Conservation (phyloP, 768 basidiomycete species). For the Pleurotus salmoneostramineus region DNA sequence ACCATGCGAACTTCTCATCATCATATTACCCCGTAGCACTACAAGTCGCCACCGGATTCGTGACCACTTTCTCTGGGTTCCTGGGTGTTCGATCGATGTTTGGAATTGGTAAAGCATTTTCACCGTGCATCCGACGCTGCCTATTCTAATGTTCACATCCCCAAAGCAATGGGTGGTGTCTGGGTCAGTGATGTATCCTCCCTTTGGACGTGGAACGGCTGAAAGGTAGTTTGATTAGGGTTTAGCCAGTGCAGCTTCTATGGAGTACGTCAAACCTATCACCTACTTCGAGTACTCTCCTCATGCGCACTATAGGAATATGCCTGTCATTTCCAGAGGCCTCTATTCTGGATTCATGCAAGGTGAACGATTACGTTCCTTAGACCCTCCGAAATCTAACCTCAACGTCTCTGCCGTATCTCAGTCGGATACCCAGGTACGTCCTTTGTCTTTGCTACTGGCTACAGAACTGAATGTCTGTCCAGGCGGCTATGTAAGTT, state of each 20-base stretch:
- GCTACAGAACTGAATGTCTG: background rate
- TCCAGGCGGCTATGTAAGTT: slow-evolving; percentile 8
- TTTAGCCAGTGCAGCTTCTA: slow-evolving; percentile 14
- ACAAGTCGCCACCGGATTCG: slow-evolving; percentile 59
- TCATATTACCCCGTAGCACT: slow-evolving; percentile 36
- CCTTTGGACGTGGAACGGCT: background rate
- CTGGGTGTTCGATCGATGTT: slow-evolving; percentile 60
- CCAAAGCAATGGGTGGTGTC: slow-evolving; percentile 13
- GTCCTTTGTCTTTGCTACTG: background rate
- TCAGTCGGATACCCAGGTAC: background rate
- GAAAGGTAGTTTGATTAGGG: slow-evolving; percentile 2
- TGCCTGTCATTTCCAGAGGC: slow-evolving; percentile 12
- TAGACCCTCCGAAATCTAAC: background rate
- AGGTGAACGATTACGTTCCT: background rate
- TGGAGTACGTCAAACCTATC: slow-evolving; percentile 7
- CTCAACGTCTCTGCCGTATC: background rate
- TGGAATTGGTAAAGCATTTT: slow-evolving; percentile 30
- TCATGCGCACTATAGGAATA: slow-evolving; percentile 5
- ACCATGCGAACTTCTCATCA: too few relatives aligned
- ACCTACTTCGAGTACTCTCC: background rate
- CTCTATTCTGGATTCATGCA: slow-evolving; percentile 15
- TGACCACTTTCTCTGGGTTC: slow-evolving; percentile 51
- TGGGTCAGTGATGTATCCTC: slow-evolving; percentile 7
- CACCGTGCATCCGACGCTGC: background rate
- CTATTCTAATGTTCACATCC: background rate